Evolutionary conservation across 768 basidiomycete species (phyloP).

Genomic region (Auriculariales sp.): DNA sequence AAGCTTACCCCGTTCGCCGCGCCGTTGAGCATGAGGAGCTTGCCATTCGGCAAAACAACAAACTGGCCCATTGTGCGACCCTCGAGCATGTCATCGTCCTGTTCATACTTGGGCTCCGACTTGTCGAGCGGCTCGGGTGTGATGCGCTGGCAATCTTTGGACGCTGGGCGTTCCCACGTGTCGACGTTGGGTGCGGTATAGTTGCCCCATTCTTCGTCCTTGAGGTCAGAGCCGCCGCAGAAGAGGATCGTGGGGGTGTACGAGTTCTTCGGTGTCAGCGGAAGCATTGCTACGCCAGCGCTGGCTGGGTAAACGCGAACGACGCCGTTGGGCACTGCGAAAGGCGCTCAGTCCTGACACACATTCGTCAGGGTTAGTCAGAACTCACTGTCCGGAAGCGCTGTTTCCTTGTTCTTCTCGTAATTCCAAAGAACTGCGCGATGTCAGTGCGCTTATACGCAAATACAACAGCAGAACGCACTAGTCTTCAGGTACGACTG

Average conservation of each 20-base stretch:
- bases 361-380: not conserved
- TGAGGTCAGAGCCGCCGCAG: slow-evolving; percentile 80
- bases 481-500: slow-evolving; percentile 29
- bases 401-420: slow-evolving; percentile 38
- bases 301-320: slow-evolving; percentile 83
- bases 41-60: slow-evolving; percentile 67
- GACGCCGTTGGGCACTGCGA: slow-evolving; percentile 44
- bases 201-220: slow-evolving; percentile 57
- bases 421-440: slow-evolving; percentile 29
- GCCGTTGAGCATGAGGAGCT: slow-evolving; percentile 71
- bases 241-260: slow-evolving; percentile 77
- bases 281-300: slow-evolving; percentile 79
- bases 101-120: slow-evolving; percentile 38
- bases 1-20: slow-evolving; percentile 70
- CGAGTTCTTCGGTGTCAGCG: slow-evolving; percentile 78
- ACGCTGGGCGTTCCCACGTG: slow-evolving; percentile 59
- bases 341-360: not conserved
- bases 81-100: slow-evolving; percentile 64
- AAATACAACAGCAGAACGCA: slow-evolving; percentile 19
- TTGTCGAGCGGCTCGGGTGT: slow-evolving; percentile 73
- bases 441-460: slow-evolving; percentile 7
- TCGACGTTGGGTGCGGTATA: slow-evolving; percentile 60
- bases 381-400: slow-evolving; percentile 36
- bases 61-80: slow-evolving; percentile 88
- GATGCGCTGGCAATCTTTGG: slow-evolving; percentile 63